A percentile compares a stretch with the other conserved stretches of the same genome.
Evolutionary conservation across 2,329 filamentous ascomycete species (phyloP).

Genomic region (Fusarium sp.): DNA sequence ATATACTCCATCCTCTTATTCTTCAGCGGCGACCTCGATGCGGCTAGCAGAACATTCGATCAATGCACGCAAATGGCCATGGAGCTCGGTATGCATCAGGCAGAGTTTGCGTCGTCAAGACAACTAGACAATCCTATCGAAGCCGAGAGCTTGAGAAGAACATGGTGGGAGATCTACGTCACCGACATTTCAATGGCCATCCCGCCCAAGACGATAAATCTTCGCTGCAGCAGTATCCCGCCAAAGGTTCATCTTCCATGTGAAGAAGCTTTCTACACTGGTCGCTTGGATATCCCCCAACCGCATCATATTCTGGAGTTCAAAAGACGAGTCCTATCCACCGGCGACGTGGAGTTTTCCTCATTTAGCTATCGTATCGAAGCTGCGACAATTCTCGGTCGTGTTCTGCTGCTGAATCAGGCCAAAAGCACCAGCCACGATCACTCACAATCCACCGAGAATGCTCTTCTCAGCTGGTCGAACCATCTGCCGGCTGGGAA

Average conservation of each 20-base stretch:
- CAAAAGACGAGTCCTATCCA: slow-evolving; percentile 22
- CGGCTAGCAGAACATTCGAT: slow-evolving; percentile 16
- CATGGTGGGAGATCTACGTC: slow-evolving; percentile 46
- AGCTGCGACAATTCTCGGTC: slow-evolving; percentile 35
- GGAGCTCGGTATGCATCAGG: slow-evolving; percentile 38
- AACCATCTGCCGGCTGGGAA: slow-evolving; percentile 37
- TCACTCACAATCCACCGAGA: slow-evolving; percentile 41
- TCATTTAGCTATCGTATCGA: slow-evolving; percentile 46
- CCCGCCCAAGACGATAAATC: slow-evolving; percentile 20
- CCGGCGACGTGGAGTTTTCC: slow-evolving; percentile 35
- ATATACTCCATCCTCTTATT: slow-evolving; percentile 28
- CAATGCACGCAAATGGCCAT: slow-evolving; percentile 33
- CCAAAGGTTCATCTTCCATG: slow-evolving; percentile 40
- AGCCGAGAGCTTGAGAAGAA: slow-evolving; percentile 41
- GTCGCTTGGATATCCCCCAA: slow-evolving; percentile 9
- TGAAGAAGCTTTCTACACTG: slow-evolving; percentile 35
- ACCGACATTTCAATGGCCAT: slow-evolving; percentile 42
- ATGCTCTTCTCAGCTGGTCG: slow-evolving; percentile 40
- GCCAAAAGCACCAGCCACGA: slow-evolving; percentile 32
- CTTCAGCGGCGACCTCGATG: slow-evolving; percentile 19
- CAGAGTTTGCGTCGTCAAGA: slow-evolving; percentile 24
- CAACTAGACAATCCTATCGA: slow-evolving; percentile 31
- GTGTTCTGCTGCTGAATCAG: slow-evolving; percentile 33
- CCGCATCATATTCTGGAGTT: slow-evolving; percentile 38
- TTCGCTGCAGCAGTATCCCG: slow-evolving; percentile 29